Conservation (phyloP, 83 land plant genomes). For the Isoetes engelmannii region DNA sequence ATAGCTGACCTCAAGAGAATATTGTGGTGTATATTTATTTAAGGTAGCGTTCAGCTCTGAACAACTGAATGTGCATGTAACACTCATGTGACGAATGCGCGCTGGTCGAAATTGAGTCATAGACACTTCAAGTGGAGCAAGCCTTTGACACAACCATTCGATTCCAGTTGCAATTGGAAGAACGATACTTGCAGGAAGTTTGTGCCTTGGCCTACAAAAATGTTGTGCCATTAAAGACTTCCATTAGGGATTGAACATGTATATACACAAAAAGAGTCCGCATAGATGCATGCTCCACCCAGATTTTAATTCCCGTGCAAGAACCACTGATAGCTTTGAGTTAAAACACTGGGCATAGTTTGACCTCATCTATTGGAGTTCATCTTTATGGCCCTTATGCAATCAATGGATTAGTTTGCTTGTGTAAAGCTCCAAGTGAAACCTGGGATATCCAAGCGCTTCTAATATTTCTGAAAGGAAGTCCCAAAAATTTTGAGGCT, state of each 20-base stretch:
- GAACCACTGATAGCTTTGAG: neutral
- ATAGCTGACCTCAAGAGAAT: slow-evolving; percentile 54
- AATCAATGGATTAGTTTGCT: too few species aligned
- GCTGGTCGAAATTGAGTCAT: slow-evolving; percentile 79
- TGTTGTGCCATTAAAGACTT: neutral
- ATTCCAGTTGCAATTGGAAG: slow-evolving; percentile 75
- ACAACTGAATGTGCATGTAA: slow-evolving; percentile 62
- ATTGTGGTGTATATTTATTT: slow-evolving; percentile 71
- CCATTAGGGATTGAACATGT: neutral
- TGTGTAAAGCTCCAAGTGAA: too few species aligned
- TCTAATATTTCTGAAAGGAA: slow-evolving; percentile 62
- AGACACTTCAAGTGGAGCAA: slow-evolving; percentile 65
- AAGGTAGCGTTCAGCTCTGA: slow-evolving; percentile 65
- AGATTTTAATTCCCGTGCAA: neutral
- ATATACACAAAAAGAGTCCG: too few species aligned
- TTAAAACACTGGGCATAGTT: too few species aligned
- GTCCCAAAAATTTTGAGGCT: slow-evolving; percentile 85
- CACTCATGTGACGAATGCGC: slow-evolving; percentile 61
- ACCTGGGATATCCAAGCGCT: slow-evolving; percentile 92
- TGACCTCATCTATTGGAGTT: too few species aligned
- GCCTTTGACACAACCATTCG: slow-evolving; percentile 47
- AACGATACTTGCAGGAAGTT: slow-evolving; percentile 54
- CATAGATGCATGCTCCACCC: too few species aligned
- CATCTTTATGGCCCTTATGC: too few species aligned
- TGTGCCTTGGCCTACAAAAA: slow-evolving; percentile 57